phyloP scores from a whole-genome alignment of 208 protist species.

The Spongospora subterranea region DNA sequence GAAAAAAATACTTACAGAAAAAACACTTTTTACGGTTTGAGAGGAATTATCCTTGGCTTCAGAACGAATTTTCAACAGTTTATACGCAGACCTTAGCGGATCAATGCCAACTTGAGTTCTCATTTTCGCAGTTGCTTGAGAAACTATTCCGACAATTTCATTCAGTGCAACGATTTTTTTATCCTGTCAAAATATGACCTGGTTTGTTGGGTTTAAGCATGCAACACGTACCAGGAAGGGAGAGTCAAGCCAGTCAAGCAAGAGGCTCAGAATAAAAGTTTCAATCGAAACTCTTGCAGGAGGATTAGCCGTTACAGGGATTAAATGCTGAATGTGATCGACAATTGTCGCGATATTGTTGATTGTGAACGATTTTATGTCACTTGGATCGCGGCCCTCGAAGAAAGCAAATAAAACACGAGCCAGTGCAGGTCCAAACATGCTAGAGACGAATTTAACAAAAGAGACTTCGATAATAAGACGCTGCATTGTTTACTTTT shows the following conservation, averaged over 20 bases:
- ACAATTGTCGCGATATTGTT: background rate
- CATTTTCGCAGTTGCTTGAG: background rate
- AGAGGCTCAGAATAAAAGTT: background rate
- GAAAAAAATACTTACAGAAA: no score
- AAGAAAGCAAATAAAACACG: background rate
- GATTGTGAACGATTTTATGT: background rate
- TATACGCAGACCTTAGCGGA: background rate
- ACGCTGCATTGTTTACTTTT: no score
- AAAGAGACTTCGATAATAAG: no score
- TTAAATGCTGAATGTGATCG: background rate
- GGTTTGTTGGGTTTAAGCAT: no score
- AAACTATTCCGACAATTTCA: background rate
- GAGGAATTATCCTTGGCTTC: background rate
- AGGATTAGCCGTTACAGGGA: background rate
- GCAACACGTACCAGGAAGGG: no score
- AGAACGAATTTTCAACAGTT: background rate
- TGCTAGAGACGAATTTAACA: no score
- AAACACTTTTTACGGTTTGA: background rate
- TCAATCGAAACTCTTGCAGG: background rate
- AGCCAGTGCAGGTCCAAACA: background rate
- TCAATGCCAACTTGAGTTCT: background rate
- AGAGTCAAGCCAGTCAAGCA: background rate
- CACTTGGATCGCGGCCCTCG: background rate
- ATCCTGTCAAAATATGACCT: no score
- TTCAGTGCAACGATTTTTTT: background rate